Percentiles rank a stretch among this genome's conserved stretches.
Conservation (phyloP, 768 basidiomycete species). For the Paxillus ammoniavirescens region DNA sequence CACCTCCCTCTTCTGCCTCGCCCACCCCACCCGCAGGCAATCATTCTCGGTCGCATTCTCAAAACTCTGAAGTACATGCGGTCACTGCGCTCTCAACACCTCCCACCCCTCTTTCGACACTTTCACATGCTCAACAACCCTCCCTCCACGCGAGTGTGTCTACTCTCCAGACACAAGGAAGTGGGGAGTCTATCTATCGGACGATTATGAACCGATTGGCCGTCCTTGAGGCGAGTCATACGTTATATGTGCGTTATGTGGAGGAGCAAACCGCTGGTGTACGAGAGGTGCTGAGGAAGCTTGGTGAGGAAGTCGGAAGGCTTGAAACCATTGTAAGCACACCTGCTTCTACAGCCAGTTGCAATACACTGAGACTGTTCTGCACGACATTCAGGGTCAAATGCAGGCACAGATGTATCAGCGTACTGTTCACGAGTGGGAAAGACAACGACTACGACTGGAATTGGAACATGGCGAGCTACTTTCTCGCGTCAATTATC, state of each 20-base stretch:
- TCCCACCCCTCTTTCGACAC: background rate
- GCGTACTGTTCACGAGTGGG: constrained; percentile 64
- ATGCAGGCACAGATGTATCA: constrained; percentile 68
- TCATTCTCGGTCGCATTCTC: background rate
- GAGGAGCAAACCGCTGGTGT: constrained; percentile 84
- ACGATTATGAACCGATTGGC: constrained; percentile 93
- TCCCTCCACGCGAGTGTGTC: background rate
- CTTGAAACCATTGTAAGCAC: constrained; percentile 71
- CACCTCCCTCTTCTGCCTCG: constrained; percentile 1
- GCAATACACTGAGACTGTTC: background rate
- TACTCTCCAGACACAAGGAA: constrained; percentile 13
- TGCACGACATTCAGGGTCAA: constrained; percentile 46
- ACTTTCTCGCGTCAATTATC: constrained; percentile 64
- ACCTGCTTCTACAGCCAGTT: background rate
- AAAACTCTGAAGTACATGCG: constrained; percentile 4
- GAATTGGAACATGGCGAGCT: constrained; percentile 73
- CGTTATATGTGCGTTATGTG: constrained; percentile 79
- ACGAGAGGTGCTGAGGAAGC: constrained; percentile 66
- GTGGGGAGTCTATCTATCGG: constrained; percentile 91
- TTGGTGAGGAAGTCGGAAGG: constrained; percentile 78
- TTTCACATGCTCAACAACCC: constrained; percentile 3
- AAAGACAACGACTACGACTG: constrained; percentile 60
- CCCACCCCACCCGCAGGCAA: constrained; percentile 1
- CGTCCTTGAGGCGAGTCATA: constrained; percentile 83
- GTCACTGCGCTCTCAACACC: constrained; percentile 3